A percentile compares a stretch with the other conserved stretches of the same genome.
Evolutionary conservation across 2,329 filamentous ascomycete genomes (phyloP).

Genomic region (Xylogone sp.): DNA sequence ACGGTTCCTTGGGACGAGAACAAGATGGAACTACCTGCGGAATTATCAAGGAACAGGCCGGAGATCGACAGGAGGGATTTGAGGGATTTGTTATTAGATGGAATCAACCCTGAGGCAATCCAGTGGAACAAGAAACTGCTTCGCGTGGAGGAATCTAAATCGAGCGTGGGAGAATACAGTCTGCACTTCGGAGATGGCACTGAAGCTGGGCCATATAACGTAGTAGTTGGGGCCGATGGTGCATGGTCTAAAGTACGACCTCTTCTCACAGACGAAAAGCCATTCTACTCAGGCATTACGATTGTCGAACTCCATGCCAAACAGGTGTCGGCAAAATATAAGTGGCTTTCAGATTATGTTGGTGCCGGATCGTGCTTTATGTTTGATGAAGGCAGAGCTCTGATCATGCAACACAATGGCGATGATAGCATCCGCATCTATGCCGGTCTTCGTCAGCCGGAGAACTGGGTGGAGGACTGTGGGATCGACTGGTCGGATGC

Average conservation of each 20-base stretch:
- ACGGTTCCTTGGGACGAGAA: conserved; percentile 15
- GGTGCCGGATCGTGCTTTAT: conserved; percentile 32
- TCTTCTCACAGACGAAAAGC: conserved; percentile 32
- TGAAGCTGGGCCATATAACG: conserved; percentile 23
- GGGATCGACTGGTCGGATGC: conserved; percentile 17
- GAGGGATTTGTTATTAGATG: conserved; percentile 26
- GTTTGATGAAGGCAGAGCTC: conserved; percentile 26
- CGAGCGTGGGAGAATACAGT: background rate
- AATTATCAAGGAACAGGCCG: conserved; percentile 18
- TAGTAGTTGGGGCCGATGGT: conserved; percentile 33
- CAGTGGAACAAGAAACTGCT: conserved; percentile 34
- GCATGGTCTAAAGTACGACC: conserved; percentile 34
- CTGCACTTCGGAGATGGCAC: conserved; percentile 20
- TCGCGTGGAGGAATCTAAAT: background rate
- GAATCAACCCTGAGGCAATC: conserved; percentile 28
- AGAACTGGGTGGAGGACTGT: conserved; percentile 17
- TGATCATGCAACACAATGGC: conserved; percentile 37
- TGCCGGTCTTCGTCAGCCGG: conserved; percentile 16
- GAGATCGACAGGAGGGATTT: conserved; percentile 35
- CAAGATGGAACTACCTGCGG: background rate
- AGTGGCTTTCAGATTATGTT: conserved; percentile 31
- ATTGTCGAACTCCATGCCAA: conserved; percentile 27
- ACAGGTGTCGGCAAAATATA: conserved; percentile 27
- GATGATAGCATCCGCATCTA: conserved; percentile 33
- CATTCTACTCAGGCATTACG: conserved; percentile 34